These are phyloP conservation scores for Colletotrichum sp. DNA, from an alignment of 2,329 filamentous ascomycete genomes.

Conservation along the genomic window DNA sequence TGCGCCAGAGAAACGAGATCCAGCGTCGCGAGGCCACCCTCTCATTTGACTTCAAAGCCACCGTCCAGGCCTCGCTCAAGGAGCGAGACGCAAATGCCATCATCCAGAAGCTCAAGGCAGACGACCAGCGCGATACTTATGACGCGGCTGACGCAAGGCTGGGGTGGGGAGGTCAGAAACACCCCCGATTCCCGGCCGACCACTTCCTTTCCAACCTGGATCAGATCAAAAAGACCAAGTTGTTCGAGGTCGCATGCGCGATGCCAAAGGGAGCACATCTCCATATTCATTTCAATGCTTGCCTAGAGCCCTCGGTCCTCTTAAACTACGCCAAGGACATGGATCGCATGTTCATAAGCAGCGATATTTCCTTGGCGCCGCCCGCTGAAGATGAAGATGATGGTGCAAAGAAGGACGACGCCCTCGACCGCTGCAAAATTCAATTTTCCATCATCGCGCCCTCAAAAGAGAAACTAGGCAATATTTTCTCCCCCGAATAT, in stretches of 20 bases:
- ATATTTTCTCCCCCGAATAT: conserved; percentile 58
- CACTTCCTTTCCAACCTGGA: conserved; percentile 63
- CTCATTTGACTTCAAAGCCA: conserved; percentile 46
- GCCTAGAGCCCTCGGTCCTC: conserved; percentile 65
- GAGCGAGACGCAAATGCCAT: conserved; percentile 45
- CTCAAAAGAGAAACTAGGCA: conserved; percentile 38
- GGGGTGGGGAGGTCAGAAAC: conserved; percentile 49
- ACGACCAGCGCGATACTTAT: conserved; percentile 44
- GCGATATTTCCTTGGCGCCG: conserved; percentile 51
- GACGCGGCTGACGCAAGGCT: conserved; percentile 29
- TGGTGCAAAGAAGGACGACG: conserved; percentile 23
- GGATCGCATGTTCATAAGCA: conserved; percentile 73
- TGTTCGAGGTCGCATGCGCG: conserved; percentile 60
- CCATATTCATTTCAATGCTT: conserved; percentile 82
- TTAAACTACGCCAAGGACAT: conserved; percentile 60
- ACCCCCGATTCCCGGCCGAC: conserved; percentile 53
- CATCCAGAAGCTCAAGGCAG: conserved; percentile 39
- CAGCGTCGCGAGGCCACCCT: conserved; percentile 37
- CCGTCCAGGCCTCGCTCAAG: conserved; percentile 30
- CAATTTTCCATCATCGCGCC: conserved; percentile 55
- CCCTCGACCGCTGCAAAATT: conserved; percentile 55
- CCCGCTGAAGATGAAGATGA: not conserved
- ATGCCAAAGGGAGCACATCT: conserved; percentile 77
- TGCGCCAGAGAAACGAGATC: conserved; percentile 32
- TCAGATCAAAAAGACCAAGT: conserved; percentile 58